Base-by-base conservation (phyloP, 768 basidiomycete genomes). In the Tricholoma saponaceum region DNA sequence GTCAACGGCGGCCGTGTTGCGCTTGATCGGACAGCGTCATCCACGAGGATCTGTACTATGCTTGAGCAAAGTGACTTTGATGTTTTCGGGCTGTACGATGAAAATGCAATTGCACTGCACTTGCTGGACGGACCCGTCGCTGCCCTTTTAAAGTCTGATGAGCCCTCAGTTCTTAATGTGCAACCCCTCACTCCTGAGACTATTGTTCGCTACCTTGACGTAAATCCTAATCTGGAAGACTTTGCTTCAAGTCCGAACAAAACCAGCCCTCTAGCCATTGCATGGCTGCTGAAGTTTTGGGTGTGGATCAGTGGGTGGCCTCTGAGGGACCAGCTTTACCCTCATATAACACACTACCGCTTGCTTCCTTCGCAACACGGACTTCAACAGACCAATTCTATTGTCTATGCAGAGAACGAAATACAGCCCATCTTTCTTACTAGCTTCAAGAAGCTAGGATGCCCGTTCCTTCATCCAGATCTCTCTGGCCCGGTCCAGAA, bases 201-300 rank as follows among this genome's bases (percentile, higher is more conserved):
- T 8, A 72, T 74, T 35, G 41, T 72, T 4, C 23, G 60, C 4
- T 77, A 74, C 59, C 69, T 78, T n/a, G n/a, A n/a, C n/a, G n/a
- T n/a, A n/a, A n/a, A n/a, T n/a, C n/a, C n/a, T n/a, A n/a, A n/a
- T n/a, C n/a, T n/a, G n/a, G n/a, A n/a, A n/a, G n/a, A n/a, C n/a
- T n/a, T n/a, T n/a, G n/a, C n/a, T n/a, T n/a, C n/a, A n/a, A n/a
- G n/a, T n/a, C n/a, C n/a, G n/a, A n/a, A n/a, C n/a, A n/a, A n/a
- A n/a, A n/a, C n/a, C n/a, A n/a, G n/a, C n/a, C n/a, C n/a, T n/a
- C n/a, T n/a, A n/a, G n/a, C n/a, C n/a, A n/a, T n/a, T n/a, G n/a
- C n/a, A n/a, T n/a, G n/a, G n/a, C n/a, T n/a, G n/a, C n/a, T n/a
- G n/a, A n/a, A n/a, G n/a, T n/a, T n/a, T n/a, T n/a, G n/a, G n/a